phyloP scores from a whole-genome alignment of 2,329 filamentous ascomycete species.

The Ophiostoma populinum region DNA sequence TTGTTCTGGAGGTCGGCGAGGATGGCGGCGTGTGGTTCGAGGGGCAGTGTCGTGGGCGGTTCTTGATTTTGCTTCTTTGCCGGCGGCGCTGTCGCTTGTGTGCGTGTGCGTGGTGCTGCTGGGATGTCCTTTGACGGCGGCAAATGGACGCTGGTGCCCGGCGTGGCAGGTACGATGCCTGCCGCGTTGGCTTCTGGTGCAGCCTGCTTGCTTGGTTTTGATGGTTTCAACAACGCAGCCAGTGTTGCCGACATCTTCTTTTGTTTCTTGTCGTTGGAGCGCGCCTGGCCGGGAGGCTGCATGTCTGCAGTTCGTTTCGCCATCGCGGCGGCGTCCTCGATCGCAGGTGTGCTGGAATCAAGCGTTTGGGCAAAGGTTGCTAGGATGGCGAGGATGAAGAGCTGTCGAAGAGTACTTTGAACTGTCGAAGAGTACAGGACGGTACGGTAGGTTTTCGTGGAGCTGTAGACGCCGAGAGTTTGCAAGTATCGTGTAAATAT shows the following conservation, averaged over 20 bases:
- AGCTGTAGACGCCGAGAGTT: no score
- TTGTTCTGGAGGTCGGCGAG: constrained; percentile 25
- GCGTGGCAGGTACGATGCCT: constrained; percentile 6
- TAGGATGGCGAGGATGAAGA: no score
- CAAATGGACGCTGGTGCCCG: neutral
- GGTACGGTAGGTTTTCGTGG: no score
- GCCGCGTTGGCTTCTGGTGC: neutral
- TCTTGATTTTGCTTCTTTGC: constrained; percentile 7
- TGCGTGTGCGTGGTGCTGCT: constrained; percentile 1
- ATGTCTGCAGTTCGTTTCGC: constrained; percentile 1
- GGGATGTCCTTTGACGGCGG: neutral
- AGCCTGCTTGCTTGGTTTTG: neutral
- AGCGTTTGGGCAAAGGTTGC: no score
- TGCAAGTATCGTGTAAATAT: no score
- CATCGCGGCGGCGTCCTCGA: neutral
- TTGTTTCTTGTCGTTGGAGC: constrained; percentile 4
- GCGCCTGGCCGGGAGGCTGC: neutral
- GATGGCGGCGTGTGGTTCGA: constrained; percentile 24
- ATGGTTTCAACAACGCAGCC: neutral
- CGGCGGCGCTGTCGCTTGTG: constrained; percentile 15
- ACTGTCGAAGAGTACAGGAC: no score
- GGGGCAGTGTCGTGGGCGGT: constrained; percentile 13
- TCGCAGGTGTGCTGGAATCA: no score
- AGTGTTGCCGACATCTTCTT: neutral
- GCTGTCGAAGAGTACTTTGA: no score